Base-by-base conservation (phyloP, 1,139 yeast genomes). In the Lodderomyces margitis region DNA sequence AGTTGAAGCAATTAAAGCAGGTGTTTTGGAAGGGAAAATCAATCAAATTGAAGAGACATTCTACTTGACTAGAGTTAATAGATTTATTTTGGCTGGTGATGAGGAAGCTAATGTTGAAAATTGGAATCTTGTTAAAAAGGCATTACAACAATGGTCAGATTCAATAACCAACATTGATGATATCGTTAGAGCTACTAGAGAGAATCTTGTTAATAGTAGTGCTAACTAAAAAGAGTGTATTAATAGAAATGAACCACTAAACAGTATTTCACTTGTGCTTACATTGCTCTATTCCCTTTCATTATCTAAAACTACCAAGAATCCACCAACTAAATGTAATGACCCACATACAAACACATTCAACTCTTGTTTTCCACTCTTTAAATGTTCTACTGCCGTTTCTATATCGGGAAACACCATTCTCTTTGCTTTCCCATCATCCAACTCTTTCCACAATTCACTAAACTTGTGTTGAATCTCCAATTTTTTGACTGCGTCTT, bases 291-390 rank as follows among this genome's bases (percentile, higher is more conserved):
- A 64, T 43, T 64, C 69, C 46, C 53, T 64, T 40, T 68, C 70
- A 34, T 65, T 62, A 50, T 87, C 95, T 39, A 87, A 68, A 5
- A 91, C 97, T 2, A 89, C 92, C 39, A 92, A 68, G 45, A 92
- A 77, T 0, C 98, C 98, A 15, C 99, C 98, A 9, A 92, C 96
- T 42, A 94, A 69, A 61, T 91, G 96, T 48, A 94, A 69, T 19
- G 98, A 91, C 2, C 99, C 99, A 47, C 95, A 87, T 0, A 89
- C 97, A 64, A 89, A 83, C 1, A 89, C 95, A 50, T 89, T 91
- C 16, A 81, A 66, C 11, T 58, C 40, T 11, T 50, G 56, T 9
- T 59, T 46, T n/a, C 23, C 23, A 55, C 61, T 62, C 48, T 74
- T 68, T 42, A 78, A 68, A 50, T 75, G 69, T 32, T 78, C 72